A percentile compares a stretch with the other conserved stretches of the same genome.
phyloP scores from a whole-genome alignment of 116 monocot species.

The Zostera marina region DNA sequence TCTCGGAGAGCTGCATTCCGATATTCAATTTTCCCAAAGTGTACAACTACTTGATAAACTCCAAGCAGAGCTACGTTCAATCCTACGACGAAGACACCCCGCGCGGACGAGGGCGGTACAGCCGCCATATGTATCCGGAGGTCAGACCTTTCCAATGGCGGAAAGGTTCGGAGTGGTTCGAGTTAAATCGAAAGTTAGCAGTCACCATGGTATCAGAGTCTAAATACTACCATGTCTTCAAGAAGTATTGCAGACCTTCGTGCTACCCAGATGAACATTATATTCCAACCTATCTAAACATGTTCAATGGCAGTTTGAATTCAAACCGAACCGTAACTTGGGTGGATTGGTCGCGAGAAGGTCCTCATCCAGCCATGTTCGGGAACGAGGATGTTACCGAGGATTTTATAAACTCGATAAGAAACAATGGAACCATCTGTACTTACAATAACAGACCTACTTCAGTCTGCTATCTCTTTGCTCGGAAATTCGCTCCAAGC shows the following conservation, averaged over 20 bases:
- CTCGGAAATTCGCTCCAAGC: slow-evolving; percentile 42
- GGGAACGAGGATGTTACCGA: slow-evolving; percentile 15
- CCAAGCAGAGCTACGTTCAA: slow-evolving; percentile 24
- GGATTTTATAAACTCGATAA: slow-evolving; percentile 25
- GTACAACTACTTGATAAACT: slow-evolving; percentile 27
- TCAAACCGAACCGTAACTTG: slow-evolving; percentile 41
- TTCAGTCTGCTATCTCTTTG: slow-evolving; percentile 34
- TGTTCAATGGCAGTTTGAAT: slow-evolving; percentile 32
- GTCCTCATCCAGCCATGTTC: slow-evolving; percentile 32
- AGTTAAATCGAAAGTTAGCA: slow-evolving; percentile 30
- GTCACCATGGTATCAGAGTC: slow-evolving; percentile 22
- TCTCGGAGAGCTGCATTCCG: slow-evolving; percentile 52
- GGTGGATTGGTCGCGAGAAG: slow-evolving; percentile 49
- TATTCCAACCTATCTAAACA: slow-evolving; percentile 37
- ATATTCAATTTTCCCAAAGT: slow-evolving; percentile 30
- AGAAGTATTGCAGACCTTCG: slow-evolving; percentile 27
- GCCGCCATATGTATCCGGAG: slow-evolving; percentile 22
- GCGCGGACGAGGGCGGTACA: slow-evolving; percentile 34
- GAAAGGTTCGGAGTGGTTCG: slow-evolving; percentile 53
- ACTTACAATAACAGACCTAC: slow-evolving; percentile 26
- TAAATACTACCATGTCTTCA: slow-evolving; percentile 29
- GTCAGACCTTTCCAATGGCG: slow-evolving; percentile 33
- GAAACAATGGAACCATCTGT: slow-evolving; percentile 32
- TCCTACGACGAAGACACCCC: slow-evolving; percentile 24
- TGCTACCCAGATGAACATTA: slow-evolving; percentile 49